Evolutionary conservation across 495 filamentous ascomycete species (phyloP), one percentile per base, ranked within the genome.

Genomic region (Evansstolkia leycettana): DNA sequence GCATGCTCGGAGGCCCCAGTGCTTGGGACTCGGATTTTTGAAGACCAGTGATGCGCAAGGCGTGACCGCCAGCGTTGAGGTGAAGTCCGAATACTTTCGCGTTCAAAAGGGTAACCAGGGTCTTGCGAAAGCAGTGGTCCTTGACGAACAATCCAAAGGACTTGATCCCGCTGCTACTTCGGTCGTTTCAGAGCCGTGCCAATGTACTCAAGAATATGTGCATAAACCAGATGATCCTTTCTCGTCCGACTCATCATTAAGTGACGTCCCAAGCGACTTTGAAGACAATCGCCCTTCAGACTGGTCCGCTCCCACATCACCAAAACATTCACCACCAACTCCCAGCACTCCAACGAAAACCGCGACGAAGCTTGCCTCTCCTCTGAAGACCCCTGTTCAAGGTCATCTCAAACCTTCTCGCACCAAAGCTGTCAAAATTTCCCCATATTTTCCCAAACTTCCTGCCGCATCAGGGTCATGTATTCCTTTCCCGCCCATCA

Each of bases 401-500:
- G 9, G 20, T 23, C 20, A 24, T 25, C 36, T 18, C 7, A 51
- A 48, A 40, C 23, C 31, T 1, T 27, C 48, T 28, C 50, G 42
- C 13, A 24, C 37, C 13, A 61, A 47, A 36, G 33, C 37, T 11
- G 44, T 47, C n/a, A 59, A 57, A 28, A 57, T 54, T 33, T 73
- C 69, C 0, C 67, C 56, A 13, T 73, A 67, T 43, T 72, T 73
- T 39, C 52, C 58, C 7, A 46, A 37, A 12, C 20, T 45, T 5
- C 54, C 63, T 7, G 57, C 53, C 5, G 68, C 70, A 12, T 66
- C 64, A 14, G 50, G 77, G 27, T 78, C 82, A 0, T 74, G 70
- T 45, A 71, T 82, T 8, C 79, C 78, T 5, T 82, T 88, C 38
- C 84, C 85, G 6, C 68, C 74, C 0, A 73, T 88, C 26, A 60